Evolutionary conservation across 2,329 filamentous ascomycete genomes (phyloP).

Genomic region (Domatiomyces catenatus): DNA sequence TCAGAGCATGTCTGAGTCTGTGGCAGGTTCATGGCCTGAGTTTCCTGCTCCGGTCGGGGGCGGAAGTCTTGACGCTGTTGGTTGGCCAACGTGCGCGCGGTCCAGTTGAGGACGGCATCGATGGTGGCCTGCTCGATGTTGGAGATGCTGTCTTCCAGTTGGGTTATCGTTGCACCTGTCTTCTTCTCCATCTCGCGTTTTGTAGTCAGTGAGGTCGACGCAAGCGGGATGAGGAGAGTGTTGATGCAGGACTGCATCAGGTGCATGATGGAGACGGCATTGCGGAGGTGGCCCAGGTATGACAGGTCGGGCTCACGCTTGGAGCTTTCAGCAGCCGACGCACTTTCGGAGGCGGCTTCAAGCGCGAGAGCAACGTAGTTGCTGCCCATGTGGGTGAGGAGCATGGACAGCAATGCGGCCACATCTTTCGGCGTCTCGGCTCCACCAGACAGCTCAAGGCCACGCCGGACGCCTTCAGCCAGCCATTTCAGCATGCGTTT

Average conservation of each 20-base stretch:
- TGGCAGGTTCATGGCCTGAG: constrained; percentile 48
- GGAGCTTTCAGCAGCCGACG: constrained; percentile 57
- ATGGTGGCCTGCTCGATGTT: constrained; percentile 53
- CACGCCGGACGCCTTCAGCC: constrained; percentile 81
- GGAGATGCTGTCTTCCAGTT: constrained; percentile 73
- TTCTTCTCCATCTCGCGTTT: constrained; percentile 79
- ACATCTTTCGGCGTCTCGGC: constrained; percentile 91
- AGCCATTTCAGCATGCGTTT: constrained; percentile 98
- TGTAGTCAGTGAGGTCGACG: constrained; percentile 77
- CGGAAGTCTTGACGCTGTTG: constrained; percentile 86
- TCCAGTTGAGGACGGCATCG: constrained; percentile 62
- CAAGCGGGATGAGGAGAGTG: constrained; percentile 77
- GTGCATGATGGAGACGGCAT: constrained; percentile 75
- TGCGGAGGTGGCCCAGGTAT: constrained; percentile 64
- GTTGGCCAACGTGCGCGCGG: constrained; percentile 51
- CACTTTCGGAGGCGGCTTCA: constrained; percentile 57
- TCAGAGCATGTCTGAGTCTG: constrained; percentile 74
- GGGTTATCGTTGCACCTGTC: constrained; percentile 54
- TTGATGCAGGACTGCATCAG: constrained; percentile 86
- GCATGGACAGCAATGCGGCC: constrained; percentile 62
- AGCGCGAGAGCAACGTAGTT: constrained; percentile 55
- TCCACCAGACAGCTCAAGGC: constrained; percentile 74
- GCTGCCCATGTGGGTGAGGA: constrained; percentile 77
- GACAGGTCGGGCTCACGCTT: constrained; percentile 78
- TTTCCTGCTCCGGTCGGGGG: constrained; percentile 61